Base-by-base conservation (phyloP, 2,329 filamentous ascomycete species). In the Trichoderma sp. region DNA sequence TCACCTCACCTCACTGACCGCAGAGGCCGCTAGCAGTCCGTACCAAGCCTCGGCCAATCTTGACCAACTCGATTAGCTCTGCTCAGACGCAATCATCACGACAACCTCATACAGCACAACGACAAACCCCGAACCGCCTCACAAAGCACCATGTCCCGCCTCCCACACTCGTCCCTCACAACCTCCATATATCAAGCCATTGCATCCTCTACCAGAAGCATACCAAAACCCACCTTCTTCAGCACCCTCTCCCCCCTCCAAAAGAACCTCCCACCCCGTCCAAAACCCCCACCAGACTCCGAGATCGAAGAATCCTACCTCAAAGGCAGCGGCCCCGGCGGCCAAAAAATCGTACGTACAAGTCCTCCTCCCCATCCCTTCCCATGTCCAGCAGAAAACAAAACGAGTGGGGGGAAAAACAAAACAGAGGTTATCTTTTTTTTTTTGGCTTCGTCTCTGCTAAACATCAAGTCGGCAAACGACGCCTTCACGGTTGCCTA, bases 241-340 rank as follows among this genome's bases (percentile, higher is more conserved):
- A 75, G 73, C 52, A 73, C 72, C 65, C 73, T 75, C 54, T 56
- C 72, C n/a, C 30, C 69, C 56, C 67, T 72, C 57, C 70, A 72
- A 57, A 90, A 90, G 74, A 84, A 68, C 66, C 75, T 96, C 73
- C 93, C 94, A 1, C 89, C 92, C 6, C 88, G 93, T 4, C 89
- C 90, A 15, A 85, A 82, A 67, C 83, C 88, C 14, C 86, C 95
- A 21, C 83, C 88, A 14, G 93, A 97, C 69, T 80, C 83, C 19
- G 93, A 97, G 60, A 87, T 98, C 70, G 88, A 89, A 64, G 91
- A 97, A 73, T 85, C 84, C 48, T 98, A 96, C 78, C 83, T 99
- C 67, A 96, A 95, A 75, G 95, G 95, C 71, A 91, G 87, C 71
- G 95, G 95, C 1, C 94, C 95, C 0, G 95, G 95, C 26, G 95